These are phyloP conservation scores for Hygrocybe coccinea DNA, from an alignment of 768 basidiomycete genomes.

Conservation along the genomic window DNA sequence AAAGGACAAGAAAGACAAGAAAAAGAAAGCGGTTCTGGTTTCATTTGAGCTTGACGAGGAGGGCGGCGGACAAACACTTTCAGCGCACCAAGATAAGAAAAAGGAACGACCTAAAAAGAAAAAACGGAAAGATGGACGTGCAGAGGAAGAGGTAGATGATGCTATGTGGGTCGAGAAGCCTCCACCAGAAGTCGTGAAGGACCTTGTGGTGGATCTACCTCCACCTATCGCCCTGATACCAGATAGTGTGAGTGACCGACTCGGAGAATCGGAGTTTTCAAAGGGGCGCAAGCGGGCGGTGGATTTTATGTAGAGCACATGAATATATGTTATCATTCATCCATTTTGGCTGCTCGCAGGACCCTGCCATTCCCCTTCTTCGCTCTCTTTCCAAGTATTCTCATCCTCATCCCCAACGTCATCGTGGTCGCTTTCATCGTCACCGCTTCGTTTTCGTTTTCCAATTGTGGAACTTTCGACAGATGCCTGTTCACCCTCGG, in stretches of 20 bases:
- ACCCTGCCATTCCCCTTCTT: background rate
- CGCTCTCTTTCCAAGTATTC: slow-evolving; percentile 2
- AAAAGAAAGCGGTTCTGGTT: slow-evolving; percentile 51
- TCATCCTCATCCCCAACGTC: slow-evolving; percentile 28
- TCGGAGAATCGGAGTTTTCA: slow-evolving; percentile 19
- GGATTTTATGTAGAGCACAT: slow-evolving; percentile 79
- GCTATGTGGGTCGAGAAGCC: slow-evolving; percentile 71
- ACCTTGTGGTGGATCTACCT: slow-evolving; percentile 19
- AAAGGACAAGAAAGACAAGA: slow-evolving; percentile 45
- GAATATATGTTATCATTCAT: too few relatives aligned
- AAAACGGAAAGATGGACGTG: slow-evolving; percentile 38
- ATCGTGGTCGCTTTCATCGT: slow-evolving; percentile 26
- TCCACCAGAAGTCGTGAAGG: slow-evolving; percentile 45
- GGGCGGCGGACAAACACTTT: slow-evolving; percentile 35
- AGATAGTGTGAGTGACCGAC: slow-evolving; percentile 12
- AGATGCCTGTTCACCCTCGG: slow-evolving; percentile 41
- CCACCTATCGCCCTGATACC: slow-evolving; percentile 13
- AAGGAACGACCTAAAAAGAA: slow-evolving; percentile 42
- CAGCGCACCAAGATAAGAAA: slow-evolving; percentile 21
- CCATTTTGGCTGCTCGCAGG: background rate
- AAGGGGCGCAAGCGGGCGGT: slow-evolving; percentile 65
- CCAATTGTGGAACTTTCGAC: slow-evolving; percentile 10
- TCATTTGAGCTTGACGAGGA: slow-evolving; percentile 78
- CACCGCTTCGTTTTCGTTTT: slow-evolving; percentile 31
- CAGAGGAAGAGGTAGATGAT: slow-evolving; percentile 41